These are phyloP conservation scores for Nevesoporus exiguus DNA, from an alignment of 768 basidiomycete species.

Conservation along the genomic window DNA sequence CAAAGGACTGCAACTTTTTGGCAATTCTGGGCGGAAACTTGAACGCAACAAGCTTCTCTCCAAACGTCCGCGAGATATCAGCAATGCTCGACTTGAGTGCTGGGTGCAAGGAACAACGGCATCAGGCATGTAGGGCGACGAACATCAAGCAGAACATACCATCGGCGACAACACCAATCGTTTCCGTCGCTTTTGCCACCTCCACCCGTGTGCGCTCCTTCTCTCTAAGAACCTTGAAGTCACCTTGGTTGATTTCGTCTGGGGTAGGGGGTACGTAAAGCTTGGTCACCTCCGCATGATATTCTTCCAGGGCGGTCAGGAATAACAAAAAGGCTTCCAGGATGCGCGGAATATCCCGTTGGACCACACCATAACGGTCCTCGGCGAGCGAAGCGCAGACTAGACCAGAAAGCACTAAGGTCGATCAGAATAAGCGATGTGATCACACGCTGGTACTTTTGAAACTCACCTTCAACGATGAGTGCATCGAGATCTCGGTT, in stretches of 20 bases:
- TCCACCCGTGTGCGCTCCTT: constrained; percentile 44
- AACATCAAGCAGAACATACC: constrained; percentile 39
- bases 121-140: background rate
- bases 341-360: constrained; percentile 79
- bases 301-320: constrained; percentile 63
- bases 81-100: constrained; percentile 66
- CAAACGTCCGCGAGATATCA: constrained; percentile 68
- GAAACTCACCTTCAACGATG: constrained; percentile 51
- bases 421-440: background rate
- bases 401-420: constrained; percentile 54
- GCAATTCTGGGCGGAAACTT: constrained; percentile 71
- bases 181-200: constrained; percentile 51
- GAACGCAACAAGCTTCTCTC: constrained; percentile 70
- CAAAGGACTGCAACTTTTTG: constrained; percentile 63
- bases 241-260: constrained; percentile 28
- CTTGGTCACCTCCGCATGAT: constrained; percentile 50
- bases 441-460: background rate
- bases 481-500: constrained; percentile 60
- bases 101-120: background rate
- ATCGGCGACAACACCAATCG: constrained; percentile 51
- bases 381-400: constrained; percentile 72
- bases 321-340: constrained; percentile 73
- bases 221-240: constrained; percentile 35
- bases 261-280: constrained; percentile 37
- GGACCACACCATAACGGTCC: constrained; percentile 80